Base-by-base conservation (phyloP, 2,329 filamentous ascomycete genomes). In the Ceratocystis ficicola region DNA sequence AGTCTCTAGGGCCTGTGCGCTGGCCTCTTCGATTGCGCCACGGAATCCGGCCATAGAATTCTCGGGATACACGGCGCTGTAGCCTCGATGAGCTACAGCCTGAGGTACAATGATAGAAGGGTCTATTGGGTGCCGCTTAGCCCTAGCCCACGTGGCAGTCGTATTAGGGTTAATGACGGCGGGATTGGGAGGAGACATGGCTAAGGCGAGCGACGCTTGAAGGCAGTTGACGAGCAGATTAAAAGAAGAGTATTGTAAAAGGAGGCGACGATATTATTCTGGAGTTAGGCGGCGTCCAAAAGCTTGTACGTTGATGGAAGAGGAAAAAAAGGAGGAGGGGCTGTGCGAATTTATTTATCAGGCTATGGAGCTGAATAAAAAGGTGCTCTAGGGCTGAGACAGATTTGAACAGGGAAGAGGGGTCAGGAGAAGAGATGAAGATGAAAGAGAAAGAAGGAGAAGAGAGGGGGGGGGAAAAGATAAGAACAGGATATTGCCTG, bases 1-100 rank as follows among this genome's bases (percentile, higher is more conserved):
- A 20, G 90, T 95, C 77, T 97, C 93, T 32, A 97, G 78, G 0
- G 88, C 93, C 71, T 95, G 84, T 0, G 89, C 84, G 22, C 90
- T 90, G 20, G 84, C 85, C 41, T 84, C 78, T 41, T 64, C 44
- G 1, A 93, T 81, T 1, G 91, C 92, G 32, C 81, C 86, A 66
- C 78, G 78, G 76, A 96, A 95, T 6, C 89, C 88, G 17, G 79
- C 81, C 81, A 96, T 85, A 1, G 89, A 88, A 76, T 97, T 97
- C 75, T 97, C 93, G 0, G 93, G 90, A 70, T 81, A 89, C 63
- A 80, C 80, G 0, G 86, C 85, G 73, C 89, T 93, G 79, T 86
- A 90, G 57, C 89, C 89, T 66, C 89, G 81, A 76, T 93, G 89
- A 1, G 87, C 88, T 69, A 94, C 90, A 65, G 85, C 82, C 73